A percentile compares a stretch with the other conserved stretches of the same genome.
Conservation (phyloP, 768 basidiomycete species). For the Lepiota brunneoincarnata region DNA sequence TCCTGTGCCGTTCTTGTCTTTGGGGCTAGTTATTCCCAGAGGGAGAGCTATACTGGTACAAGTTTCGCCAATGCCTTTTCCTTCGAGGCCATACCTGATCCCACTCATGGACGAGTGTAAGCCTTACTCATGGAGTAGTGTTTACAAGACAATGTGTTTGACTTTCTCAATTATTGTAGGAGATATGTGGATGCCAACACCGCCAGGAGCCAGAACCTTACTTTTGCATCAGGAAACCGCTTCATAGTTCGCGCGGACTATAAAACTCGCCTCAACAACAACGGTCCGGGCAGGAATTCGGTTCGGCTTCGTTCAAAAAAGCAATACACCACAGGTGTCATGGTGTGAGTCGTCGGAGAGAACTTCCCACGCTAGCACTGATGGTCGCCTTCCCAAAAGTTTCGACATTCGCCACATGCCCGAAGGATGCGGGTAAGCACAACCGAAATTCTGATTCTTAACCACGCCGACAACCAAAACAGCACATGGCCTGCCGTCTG, state of each 20-base stretch:
- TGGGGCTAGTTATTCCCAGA: conserved; percentile 43
- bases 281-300: conserved; percentile 56
- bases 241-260: conserved; percentile 58
- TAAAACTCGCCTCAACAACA: conserved; percentile 40
- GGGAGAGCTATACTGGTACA: conserved; percentile 42
- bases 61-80: conserved; percentile 51
- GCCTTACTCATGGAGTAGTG: too few relatives aligned
- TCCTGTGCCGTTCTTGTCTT: conserved; percentile 20
- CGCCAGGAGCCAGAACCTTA: conserved; percentile 53
- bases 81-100: conserved; percentile 52
- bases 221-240: conserved; percentile 47
- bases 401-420: conserved; percentile 52
- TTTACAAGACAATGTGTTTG: too few relatives aligned
- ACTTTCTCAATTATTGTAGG: conserved; percentile 18
- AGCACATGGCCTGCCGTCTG: conserved; percentile 49
- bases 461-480: background rate
- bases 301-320: conserved; percentile 55
- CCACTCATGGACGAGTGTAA: conserved; percentile 66
- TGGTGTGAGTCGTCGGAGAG: conserved; percentile 36
- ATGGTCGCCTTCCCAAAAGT: conserved; percentile 12
- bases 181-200: conserved; percentile 46
- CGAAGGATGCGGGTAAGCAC: conserved; percentile 45
- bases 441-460: too few relatives aligned
- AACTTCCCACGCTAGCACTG: background rate
- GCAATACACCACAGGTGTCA: conserved; percentile 49